A percentile compares a stretch with the other conserved stretches of the same genome.
These are phyloP conservation scores for Ogataea nonfermentans DNA, from an alignment of 805 yeast species.

Conservation along the genomic window DNA sequence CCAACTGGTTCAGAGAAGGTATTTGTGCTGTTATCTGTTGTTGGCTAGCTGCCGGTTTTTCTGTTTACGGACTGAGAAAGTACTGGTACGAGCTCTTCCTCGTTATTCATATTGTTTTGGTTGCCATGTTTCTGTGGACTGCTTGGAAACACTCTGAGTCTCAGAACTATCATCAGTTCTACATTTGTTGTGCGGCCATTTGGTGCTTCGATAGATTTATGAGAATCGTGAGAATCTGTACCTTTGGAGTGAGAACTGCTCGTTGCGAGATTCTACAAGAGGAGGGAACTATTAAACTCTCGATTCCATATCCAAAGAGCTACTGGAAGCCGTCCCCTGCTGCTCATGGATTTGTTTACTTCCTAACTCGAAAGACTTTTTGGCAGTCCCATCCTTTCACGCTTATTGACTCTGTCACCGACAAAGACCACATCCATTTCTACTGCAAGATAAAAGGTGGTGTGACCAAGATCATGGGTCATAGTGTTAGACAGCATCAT, in stretches of 20 bases:
- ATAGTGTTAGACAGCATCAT: conserved; percentile 28
- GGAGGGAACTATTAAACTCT: conserved; percentile 48
- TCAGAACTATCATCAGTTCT: conserved; percentile 34
- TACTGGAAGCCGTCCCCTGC: conserved; percentile 57
- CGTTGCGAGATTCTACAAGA: conserved; percentile 39
- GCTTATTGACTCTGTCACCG: conserved; percentile 37
- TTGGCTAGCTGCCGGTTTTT: conserved; percentile 44
- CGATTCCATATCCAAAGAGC: conserved; percentile 43
- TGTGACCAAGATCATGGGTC: conserved; percentile 44
- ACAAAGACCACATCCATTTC: conserved; percentile 39
- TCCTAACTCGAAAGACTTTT: conserved; percentile 48
- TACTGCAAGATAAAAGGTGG: conserved; percentile 58
- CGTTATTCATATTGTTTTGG: conserved; percentile 55
- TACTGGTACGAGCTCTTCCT: conserved; percentile 60
- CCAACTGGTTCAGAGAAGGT: conserved; percentile 32
- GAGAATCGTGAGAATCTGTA: conserved; percentile 39
- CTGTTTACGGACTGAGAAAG: conserved; percentile 49
- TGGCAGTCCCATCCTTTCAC: conserved; percentile 65
- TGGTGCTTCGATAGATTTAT: conserved; percentile 55
- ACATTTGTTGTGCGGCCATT: conserved; percentile 42
- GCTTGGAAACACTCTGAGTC: conserved; percentile 54
- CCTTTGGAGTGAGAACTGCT: conserved; percentile 41
- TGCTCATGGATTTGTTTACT: conserved; percentile 57
- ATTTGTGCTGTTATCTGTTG: conserved; percentile 39
- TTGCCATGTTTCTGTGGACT: conserved; percentile 50